phyloP scores from a whole-genome alignment of 176 grass and related monocot species.

The Triticum dicoccoides region DNA sequence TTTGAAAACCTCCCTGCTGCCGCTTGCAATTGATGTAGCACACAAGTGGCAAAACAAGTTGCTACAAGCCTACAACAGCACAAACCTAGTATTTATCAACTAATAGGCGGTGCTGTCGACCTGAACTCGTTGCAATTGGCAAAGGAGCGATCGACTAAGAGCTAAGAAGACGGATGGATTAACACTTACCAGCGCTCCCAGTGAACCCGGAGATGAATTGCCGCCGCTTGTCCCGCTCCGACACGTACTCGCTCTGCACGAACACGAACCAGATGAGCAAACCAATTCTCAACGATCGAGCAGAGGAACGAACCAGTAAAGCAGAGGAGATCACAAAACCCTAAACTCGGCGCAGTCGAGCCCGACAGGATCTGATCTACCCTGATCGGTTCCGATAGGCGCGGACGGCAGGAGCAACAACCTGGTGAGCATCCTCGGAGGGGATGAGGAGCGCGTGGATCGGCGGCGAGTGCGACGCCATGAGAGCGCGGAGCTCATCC shows the following conservation, averaged over 20 bases:
- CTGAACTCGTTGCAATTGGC: not conserved
- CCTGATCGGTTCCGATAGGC: not conserved
- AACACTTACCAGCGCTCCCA: conserved; percentile 72
- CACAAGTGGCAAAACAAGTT: not conserved
- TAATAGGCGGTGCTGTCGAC: too few species aligned
- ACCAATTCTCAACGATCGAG: not conserved
- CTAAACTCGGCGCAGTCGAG: not conserved
- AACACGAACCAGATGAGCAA: not conserved
- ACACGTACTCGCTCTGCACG: conserved; percentile 94
- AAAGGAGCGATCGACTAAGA: not conserved
- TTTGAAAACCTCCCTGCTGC: not conserved
- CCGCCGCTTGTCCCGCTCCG: conserved; percentile 85
- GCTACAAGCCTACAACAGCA: too few species aligned
- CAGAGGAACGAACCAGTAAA: not conserved
- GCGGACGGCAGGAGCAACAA: conserved; percentile 9
- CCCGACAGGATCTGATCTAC: conserved; percentile 4
- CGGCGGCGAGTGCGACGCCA: conserved; percentile 80
- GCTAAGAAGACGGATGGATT: not conserved
- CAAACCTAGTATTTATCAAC: too few species aligned
- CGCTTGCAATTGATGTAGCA: not conserved
- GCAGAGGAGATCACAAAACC: not conserved
- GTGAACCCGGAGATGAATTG: conserved; percentile 86
- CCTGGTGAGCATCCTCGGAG: conserved; percentile 97
- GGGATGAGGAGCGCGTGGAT: conserved; percentile 82
- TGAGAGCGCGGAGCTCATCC: conserved; percentile 64